These are phyloP conservation scores for Thelonectria olida DNA, from an alignment of 2,329 filamentous ascomycete species.

Conservation along the genomic window DNA sequence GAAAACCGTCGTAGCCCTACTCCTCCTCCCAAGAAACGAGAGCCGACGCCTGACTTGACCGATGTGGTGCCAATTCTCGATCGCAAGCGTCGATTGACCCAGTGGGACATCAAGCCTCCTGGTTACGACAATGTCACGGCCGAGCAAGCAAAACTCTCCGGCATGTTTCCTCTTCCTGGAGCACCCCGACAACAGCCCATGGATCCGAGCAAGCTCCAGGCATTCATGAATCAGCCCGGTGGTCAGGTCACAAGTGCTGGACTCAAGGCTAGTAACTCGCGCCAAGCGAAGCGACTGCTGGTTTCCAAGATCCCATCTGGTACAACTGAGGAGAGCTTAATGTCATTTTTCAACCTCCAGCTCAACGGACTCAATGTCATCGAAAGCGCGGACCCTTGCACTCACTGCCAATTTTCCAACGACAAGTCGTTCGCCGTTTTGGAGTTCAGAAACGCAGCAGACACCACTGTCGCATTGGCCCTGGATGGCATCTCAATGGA, in stretches of 20 bases:
- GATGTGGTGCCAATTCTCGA: constrained; percentile 83
- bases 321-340: constrained; percentile 78
- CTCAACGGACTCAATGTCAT: constrained; percentile 96
- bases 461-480: constrained; percentile 91
- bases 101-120: constrained; percentile 99
- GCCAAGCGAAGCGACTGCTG: constrained; percentile 92
- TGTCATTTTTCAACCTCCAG: constrained; percentile 93
- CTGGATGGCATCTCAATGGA: constrained; percentile 92
- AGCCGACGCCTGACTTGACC: constrained; percentile 95
- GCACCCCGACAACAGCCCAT: constrained; percentile 94
- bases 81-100: constrained; percentile 90
- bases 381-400: constrained; percentile 83
- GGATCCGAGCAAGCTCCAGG: constrained; percentile 92
- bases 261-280: constrained; percentile 90
- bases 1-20: constrained; percentile 77
- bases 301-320: constrained; percentile 81
- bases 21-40: constrained; percentile 87
- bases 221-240: constrained; percentile 91
- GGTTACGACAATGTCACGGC: constrained; percentile 98
- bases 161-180: constrained; percentile 98
- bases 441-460: constrained; percentile 87
- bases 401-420: constrained; percentile 81
- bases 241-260: constrained; percentile 77
- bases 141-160: constrained; percentile 97
- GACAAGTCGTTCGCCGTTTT: constrained; percentile 85